Percentiles rank a stretch among this genome's conserved stretches.
These are phyloP conservation scores for Citrus mangshanensis DNA, from an alignment of 345 rosid species.

Conservation along the genomic window DNA sequence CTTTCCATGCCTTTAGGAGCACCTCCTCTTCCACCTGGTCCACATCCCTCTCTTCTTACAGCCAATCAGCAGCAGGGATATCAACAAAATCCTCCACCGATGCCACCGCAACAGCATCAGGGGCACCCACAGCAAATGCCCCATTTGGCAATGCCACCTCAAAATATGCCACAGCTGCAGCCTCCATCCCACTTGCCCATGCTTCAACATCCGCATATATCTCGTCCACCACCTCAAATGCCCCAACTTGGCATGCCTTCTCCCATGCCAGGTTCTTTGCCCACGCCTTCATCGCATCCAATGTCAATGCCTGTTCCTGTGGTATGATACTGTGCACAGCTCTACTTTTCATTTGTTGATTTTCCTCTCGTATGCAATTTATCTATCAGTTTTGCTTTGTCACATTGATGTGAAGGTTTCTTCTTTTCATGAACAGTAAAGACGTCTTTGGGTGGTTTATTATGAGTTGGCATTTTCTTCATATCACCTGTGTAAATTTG, in stretches of 20 bases:
- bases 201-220: slow-evolving; percentile 76
- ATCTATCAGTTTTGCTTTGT: background rate
- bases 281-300: slow-evolving; percentile 48
- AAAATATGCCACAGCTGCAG: slow-evolving; percentile 84
- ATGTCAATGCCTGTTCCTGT: slow-evolving; percentile 69
- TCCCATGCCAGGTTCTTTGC: slow-evolving; percentile 38
- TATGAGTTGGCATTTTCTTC: background rate
- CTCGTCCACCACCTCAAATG: slow-evolving; percentile 80
- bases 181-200: slow-evolving; percentile 78
- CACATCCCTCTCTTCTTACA: slow-evolving; percentile 88
- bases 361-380: background rate
- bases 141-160: slow-evolving; percentile 58
- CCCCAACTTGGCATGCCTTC: slow-evolving; percentile 62
- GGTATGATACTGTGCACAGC: slow-evolving; percentile 43
- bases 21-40: slow-evolving; percentile 97
- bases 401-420: background rate
- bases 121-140: slow-evolving; percentile 71
- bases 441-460: background rate
- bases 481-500: background rate
- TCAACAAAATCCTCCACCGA: slow-evolving; percentile 68
- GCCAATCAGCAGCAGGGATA: slow-evolving; percentile 79
- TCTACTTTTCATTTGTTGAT: background rate
- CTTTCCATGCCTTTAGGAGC: slow-evolving; percentile 68
- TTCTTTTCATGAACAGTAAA: background rate
- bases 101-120: slow-evolving; percentile 66